phyloP scores from a whole-genome alignment of 2,329 filamentous ascomycete species.

The Talaromyces sp. region DNA sequence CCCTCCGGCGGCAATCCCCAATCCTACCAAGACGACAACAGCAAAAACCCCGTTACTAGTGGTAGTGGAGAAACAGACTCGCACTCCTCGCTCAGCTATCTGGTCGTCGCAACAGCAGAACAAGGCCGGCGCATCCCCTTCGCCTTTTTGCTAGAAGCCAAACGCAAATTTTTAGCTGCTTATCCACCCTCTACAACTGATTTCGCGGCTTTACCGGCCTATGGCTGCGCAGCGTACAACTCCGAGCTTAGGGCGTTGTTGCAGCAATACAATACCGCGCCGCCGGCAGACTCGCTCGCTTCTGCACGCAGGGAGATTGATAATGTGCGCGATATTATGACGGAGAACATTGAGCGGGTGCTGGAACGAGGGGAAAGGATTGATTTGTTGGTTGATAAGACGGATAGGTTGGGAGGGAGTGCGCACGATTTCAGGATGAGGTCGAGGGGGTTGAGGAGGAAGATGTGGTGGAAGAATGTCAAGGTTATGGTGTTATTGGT shows the following conservation, averaged over 20 bases:
- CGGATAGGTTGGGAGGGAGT: constrained; percentile 81
- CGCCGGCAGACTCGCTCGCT: constrained; percentile 73
- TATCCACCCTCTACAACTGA: constrained; percentile 67
- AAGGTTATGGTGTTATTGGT: constrained; percentile 88
- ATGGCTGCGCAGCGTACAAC: constrained; percentile 89
- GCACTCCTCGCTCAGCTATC: constrained; percentile 81
- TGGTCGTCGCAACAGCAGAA: constrained; percentile 78
- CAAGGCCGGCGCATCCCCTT: constrained; percentile 88
- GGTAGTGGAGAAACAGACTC: constrained; percentile 33
- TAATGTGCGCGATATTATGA: constrained; percentile 89
- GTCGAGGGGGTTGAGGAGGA: constrained; percentile 77
- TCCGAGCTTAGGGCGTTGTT: constrained; percentile 71
- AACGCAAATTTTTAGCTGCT: constrained; percentile 75
- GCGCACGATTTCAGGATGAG: constrained; percentile 87
- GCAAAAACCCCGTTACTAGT: background rate
- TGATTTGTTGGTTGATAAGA: constrained; percentile 93
- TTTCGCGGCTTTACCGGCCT: constrained; percentile 76
- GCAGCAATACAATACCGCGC: constrained; percentile 77
- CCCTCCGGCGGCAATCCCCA: constrained; percentile 52
- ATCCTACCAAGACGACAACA: constrained; percentile 8
- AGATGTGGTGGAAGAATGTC: constrained; percentile 99
- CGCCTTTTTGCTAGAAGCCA: constrained; percentile 85
- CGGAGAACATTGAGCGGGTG: constrained; percentile 86
- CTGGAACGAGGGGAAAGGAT: constrained; percentile 89
- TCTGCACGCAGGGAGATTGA: constrained; percentile 89